A percentile compares a stretch with the other conserved stretches of the same genome.
phyloP scores from a whole-genome alignment of 352 stramenopile species.

The Globisporangium alternatum region DNA sequence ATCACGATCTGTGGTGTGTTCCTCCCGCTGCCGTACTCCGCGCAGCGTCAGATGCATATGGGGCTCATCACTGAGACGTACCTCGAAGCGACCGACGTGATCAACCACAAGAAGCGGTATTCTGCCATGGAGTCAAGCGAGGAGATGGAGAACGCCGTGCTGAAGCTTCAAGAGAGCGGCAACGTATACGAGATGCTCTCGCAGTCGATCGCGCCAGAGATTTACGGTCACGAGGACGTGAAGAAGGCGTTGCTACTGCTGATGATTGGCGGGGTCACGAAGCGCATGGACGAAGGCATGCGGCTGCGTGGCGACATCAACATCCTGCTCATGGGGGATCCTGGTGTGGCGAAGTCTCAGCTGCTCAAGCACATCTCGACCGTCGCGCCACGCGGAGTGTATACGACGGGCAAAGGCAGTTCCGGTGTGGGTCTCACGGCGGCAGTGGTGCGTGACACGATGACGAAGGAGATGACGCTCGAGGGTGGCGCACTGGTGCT shows the following conservation, averaged over 20 bases:
- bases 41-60: slow-evolving; percentile 95
- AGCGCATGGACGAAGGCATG: slow-evolving; percentile 93
- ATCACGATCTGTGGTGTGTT: slow-evolving; percentile 97
- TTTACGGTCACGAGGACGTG: slow-evolving; percentile 99
- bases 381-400: no score
- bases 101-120: slow-evolving; percentile 98
- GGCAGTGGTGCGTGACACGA: no score
- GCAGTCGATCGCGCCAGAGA: slow-evolving; percentile 97
- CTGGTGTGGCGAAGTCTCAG: no score
- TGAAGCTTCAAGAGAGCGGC: slow-evolving; percentile 60
- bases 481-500: no score
- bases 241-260: slow-evolving; percentile 99
- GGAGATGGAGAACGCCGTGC: slow-evolving; percentile 75
- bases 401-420: no score
- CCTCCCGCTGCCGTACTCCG: slow-evolving; percentile 89
- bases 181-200: slow-evolving; percentile 94
- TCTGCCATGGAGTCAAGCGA: slow-evolving; percentile 89
- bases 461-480: no score
- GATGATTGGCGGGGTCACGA: slow-evolving; percentile 93
- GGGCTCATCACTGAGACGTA: slow-evolving; percentile 98
- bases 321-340: no score
- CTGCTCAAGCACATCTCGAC: no score
- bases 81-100: slow-evolving; percentile 93
- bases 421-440: no score
- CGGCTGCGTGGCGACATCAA: slow-evolving; percentile 94